Percentiles rank a stretch among this genome's conserved stretches.
phyloP scores from a whole-genome alignment of 2,329 filamentous ascomycete species.

The Apiospora hydei region DNA sequence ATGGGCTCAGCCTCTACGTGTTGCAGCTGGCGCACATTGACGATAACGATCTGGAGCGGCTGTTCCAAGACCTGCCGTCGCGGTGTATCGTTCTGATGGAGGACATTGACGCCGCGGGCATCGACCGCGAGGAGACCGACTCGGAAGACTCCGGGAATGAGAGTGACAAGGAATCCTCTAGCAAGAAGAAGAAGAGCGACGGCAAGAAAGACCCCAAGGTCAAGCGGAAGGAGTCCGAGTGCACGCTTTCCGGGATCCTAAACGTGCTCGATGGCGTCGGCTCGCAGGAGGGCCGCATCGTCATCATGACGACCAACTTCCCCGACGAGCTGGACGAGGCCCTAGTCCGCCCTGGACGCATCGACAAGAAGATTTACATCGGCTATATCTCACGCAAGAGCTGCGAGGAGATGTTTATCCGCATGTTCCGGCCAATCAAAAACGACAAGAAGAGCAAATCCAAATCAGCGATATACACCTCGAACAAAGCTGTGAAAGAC shows the following conservation, averaged over 20 bases:
- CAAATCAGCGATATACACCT: background rate
- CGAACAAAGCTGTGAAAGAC: background rate
- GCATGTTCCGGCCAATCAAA: conserved; percentile 3
- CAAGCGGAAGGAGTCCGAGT: conserved; percentile 17
- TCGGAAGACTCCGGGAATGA: background rate
- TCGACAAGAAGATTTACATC: conserved; percentile 31
- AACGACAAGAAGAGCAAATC: conserved; percentile 4
- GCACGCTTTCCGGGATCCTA: conserved; percentile 61
- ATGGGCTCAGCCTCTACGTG: conserved; percentile 47
- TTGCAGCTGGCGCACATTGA: conserved; percentile 46
- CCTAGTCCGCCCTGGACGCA: conserved; percentile 41
- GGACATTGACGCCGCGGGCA: conserved; percentile 88
- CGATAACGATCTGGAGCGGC: conserved; percentile 82
- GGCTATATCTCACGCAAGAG: conserved; percentile 22
- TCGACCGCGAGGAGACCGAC: conserved; percentile 53
- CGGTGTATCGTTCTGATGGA: conserved; percentile 82
- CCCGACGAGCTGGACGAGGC: conserved; percentile 38
- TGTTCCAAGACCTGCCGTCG: conserved; percentile 82
- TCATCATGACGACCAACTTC: conserved; percentile 42
- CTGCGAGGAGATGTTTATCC: conserved; percentile 22
- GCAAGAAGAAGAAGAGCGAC: background rate
- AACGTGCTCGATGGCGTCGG: conserved; percentile 63
- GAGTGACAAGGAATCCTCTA: background rate
- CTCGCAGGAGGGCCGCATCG: conserved; percentile 38
- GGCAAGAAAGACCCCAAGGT: background rate